Evolutionary conservation across 805 yeast species (phyloP), one percentile per base, ranked within the genome.

Genomic region (Jamesozyma gamospora): DNA sequence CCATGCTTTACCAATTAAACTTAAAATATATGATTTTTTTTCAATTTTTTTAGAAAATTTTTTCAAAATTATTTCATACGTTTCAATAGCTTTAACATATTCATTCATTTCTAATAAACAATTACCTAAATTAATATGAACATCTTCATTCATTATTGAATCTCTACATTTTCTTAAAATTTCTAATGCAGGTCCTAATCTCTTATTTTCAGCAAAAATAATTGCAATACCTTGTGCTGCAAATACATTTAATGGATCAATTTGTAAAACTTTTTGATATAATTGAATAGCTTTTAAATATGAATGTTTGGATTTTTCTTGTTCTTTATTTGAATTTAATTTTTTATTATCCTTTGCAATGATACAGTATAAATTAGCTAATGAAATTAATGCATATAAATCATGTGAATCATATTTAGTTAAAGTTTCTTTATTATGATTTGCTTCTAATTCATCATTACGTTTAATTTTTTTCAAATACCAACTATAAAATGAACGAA

Each of bases 171-270:
- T 86, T 59, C 94, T 74, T 53, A 92, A 78, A 34, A 88, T 79
- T 48, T 85, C 94, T 52, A 88, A 69, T 0, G 97, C 95, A 44
- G 79, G 70, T 19, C 75, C 77, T 27, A 75, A 64, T 49, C 83
- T 79, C 48, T 79, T 79, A 52, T 79, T 80, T 53, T 90, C 96
- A 10, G 94, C 94, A 59, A 86, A 82, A 4, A 87, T 77, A 41
- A 92, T 86, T 1, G 96, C 97, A 45, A 92, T 71, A 40, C 99
- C 99, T 62, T 92, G 98, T 1, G 98, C 97, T 4, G 98, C 99
- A 65, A 80, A 92, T 1, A 88, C 90, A 56, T 90, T 85, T 49
- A 72, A 69, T 2, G 88, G 76, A 63, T 92, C 97, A 24, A 87
- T 63, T 37, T 82, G 79, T 39, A 92, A 65, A 1, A 86, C 96